These are phyloP conservation scores for Coemansia asiatica DNA, from an alignment of 192 early-diverging fungal species.

Conservation along the genomic window DNA sequence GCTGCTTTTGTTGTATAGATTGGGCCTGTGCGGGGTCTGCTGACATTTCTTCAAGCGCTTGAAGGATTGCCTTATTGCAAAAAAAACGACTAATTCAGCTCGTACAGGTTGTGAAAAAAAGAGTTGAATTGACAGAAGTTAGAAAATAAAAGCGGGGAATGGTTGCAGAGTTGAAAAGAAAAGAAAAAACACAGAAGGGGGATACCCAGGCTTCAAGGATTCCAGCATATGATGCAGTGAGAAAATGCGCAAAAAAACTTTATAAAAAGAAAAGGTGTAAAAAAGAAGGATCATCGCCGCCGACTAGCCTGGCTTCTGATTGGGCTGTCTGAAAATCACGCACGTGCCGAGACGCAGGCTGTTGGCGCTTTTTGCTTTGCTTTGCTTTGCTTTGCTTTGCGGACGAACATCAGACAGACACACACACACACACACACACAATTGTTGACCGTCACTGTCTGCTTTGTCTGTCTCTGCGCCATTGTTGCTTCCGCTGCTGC, in stretches of 20 bases:
- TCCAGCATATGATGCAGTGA: neutral
- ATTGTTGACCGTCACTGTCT: no score
- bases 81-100: neutral
- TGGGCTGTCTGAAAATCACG: neutral
- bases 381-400: conserved; percentile 2
- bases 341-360: neutral
- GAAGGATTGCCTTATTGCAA: neutral
- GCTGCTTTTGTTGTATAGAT: neutral
- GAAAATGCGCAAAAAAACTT: neutral
- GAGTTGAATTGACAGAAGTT: neutral
- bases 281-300: conserved; percentile 1
- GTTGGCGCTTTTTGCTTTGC: neutral
- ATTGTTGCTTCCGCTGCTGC: no score
- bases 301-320: neutral
- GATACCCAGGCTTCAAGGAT: neutral
- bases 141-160: neutral
- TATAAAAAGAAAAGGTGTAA: neutral
- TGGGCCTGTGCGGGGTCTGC: conserved; percentile 2
- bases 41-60: conserved; percentile 12
- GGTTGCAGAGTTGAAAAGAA: neutral
- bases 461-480: no score
- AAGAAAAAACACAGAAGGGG: neutral
- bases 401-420: neutral
- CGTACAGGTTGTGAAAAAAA: conserved; percentile 3
- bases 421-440: no score